Evolutionary conservation across 2,329 filamentous ascomycete species (phyloP).

Genomic region (Alternaria postmessia): DNA sequence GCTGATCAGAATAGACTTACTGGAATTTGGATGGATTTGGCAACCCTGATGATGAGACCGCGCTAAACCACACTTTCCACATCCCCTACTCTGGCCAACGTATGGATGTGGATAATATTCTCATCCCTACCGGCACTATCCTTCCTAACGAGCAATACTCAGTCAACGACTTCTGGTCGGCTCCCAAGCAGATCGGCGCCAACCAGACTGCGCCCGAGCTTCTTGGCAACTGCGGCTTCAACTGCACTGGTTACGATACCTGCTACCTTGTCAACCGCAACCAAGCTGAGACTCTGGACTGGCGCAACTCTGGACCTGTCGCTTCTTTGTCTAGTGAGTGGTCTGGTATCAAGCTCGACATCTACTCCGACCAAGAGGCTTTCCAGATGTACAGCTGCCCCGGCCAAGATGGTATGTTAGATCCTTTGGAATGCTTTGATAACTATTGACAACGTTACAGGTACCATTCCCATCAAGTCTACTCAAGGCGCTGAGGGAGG

Average conservation of each 20-base stretch:
- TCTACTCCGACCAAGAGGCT: slow-evolving; percentile 84
- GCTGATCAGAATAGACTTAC: slow-evolving; percentile 65
- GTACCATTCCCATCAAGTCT: slow-evolving; percentile 69
- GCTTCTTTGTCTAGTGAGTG: slow-evolving; percentile 74
- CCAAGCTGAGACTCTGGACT: slow-evolving; percentile 66
- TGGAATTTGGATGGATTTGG: slow-evolving; percentile 85
- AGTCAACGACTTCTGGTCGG: slow-evolving; percentile 83
- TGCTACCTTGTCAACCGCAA: slow-evolving; percentile 74
- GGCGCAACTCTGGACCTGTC: slow-evolving; percentile 66
- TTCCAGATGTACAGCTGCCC: slow-evolving; percentile 90
- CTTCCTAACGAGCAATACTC: slow-evolving; percentile 71
- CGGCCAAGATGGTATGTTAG: slow-evolving; percentile 69
- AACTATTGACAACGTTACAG: slow-evolving; percentile 34
- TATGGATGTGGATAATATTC: slow-evolving; percentile 67
- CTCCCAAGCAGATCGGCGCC: slow-evolving; percentile 79
- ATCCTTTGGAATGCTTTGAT: not conserved
- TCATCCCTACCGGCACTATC: slow-evolving; percentile 66
- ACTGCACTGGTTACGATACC: slow-evolving; percentile 86
- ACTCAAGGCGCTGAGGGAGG: slow-evolving; percentile 72
- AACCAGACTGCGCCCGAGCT: slow-evolving; percentile 71
- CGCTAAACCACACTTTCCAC: slow-evolving; percentile 75
- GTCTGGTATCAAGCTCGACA: slow-evolving; percentile 83
- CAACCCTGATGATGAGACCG: slow-evolving; percentile 71
- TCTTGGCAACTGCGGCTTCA: slow-evolving; percentile 76
- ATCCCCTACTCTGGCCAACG: slow-evolving; percentile 77